Percentiles rank a stretch among this genome's conserved stretches.
phyloP scores from a whole-genome alignment of 75 land plant species.

The Cryptomeria japonica region DNA sequence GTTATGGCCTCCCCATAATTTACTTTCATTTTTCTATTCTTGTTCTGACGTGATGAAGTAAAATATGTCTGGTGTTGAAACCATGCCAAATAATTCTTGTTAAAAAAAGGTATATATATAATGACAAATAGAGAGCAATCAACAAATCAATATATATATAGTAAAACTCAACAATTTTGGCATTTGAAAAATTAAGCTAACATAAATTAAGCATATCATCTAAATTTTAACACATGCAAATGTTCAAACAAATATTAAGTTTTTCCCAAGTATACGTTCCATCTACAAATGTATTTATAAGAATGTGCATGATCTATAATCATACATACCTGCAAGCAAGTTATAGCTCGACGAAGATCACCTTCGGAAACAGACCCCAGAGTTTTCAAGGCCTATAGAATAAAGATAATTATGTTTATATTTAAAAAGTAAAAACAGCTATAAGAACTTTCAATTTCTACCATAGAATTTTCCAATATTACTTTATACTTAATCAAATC shows the following conservation, averaged over 20 bases:
- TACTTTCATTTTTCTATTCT: no score
- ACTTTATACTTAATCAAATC: background rate
- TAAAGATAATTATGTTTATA: background rate
- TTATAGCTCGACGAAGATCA: slow-evolving; percentile 97
- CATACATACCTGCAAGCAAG: slow-evolving; percentile 80
- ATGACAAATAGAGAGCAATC: background rate
- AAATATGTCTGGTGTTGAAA: no score
- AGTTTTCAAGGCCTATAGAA: slow-evolving; percentile 76
- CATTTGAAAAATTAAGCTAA: background rate
- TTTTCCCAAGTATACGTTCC: background rate
- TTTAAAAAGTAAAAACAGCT: background rate
- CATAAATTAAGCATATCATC: background rate
- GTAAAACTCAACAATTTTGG: background rate
- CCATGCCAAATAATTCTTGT: no score
- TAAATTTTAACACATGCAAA: background rate
- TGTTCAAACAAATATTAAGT: background rate
- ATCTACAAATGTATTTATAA: background rate
- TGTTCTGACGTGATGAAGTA: no score
- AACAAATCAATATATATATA: background rate
- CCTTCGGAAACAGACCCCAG: slow-evolving; percentile 91
- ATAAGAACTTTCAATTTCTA: background rate
- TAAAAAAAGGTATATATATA: background rate
- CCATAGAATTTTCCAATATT: background rate
- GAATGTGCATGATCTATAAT: background rate
- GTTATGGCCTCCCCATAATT: no score